Evolutionary conservation across 495 filamentous ascomycete genomes (phyloP).

Genomic region (Annulohypoxylon moriforme): DNA sequence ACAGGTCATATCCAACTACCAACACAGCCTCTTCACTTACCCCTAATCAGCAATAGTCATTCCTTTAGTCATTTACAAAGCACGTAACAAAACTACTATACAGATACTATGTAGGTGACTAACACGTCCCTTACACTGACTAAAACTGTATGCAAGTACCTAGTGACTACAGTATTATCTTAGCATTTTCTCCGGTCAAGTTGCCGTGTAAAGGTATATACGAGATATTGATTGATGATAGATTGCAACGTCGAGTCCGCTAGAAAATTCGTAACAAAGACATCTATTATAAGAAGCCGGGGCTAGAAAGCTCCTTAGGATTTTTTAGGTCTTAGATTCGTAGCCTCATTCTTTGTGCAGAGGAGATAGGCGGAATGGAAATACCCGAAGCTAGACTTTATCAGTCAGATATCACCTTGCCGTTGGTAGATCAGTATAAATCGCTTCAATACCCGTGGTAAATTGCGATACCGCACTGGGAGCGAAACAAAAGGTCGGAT

Average conservation of each 20-base stretch:
- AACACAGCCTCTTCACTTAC: slow-evolving; percentile 3
- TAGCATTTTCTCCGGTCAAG: background rate
- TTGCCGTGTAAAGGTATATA: background rate
- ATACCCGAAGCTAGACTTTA: slow-evolving; percentile 5
- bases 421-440: slow-evolving; percentile 1
- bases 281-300: background rate
- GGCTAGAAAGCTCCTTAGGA: background rate
- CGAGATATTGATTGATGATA: background rate
- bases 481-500: background rate
- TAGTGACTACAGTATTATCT: background rate
- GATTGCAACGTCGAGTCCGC: background rate
- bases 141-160: background rate
- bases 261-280: background rate
- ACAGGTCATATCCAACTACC: slow-evolving; percentile 11
- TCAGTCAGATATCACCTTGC: background rate
- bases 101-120: background rate
- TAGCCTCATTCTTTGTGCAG: slow-evolving; percentile 1
- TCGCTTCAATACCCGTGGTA: slow-evolving; percentile 5
- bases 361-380: background rate
- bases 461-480: background rate
- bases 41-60: background rate
- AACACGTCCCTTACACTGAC: background rate
- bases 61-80: background rate
- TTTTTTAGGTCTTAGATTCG: background rate
- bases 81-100: background rate